A percentile compares a stretch with the other conserved stretches of the same genome.
Evolutionary conservation across 176 grass and related monocot genomes (phyloP).

Genomic region (maize (Zea mays)): DNA sequence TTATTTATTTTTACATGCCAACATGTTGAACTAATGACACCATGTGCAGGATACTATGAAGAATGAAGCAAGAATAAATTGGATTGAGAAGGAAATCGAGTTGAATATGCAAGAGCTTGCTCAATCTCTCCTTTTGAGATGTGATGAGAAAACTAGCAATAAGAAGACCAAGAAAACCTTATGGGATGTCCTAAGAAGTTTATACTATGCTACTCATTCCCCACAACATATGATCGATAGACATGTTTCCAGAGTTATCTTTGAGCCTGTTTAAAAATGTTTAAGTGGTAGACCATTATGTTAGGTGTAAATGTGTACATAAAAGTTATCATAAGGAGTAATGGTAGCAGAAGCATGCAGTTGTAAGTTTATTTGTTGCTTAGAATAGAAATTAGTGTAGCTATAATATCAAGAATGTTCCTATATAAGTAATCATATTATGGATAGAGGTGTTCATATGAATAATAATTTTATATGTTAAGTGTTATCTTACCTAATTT

Average conservation of each 20-base stretch:
- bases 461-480: background rate
- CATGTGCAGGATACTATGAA: slow-evolving; percentile 18
- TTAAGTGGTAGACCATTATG: background rate
- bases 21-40: background rate
- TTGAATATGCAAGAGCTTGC: slow-evolving; percentile 47
- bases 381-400: background rate
- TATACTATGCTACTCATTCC: slow-evolving; percentile 50
- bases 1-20: background rate
- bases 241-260: slow-evolving; percentile 54
- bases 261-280: slow-evolving; percentile 23
- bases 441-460: background rate
- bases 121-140: slow-evolving; percentile 31
- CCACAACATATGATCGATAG: slow-evolving; percentile 19
- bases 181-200: slow-evolving; percentile 45
- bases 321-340: background rate
- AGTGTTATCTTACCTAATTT: background rate
- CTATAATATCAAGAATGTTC: background rate
- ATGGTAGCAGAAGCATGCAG: background rate
- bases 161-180: slow-evolving; percentile 48
- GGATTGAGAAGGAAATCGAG: slow-evolving; percentile 29
- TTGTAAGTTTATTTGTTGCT: background rate
- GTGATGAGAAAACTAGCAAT: slow-evolving; percentile 1
- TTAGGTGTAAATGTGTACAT: slow-evolving; percentile 3
- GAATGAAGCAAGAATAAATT: background rate
- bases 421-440: background rate